Evolutionary conservation across 2,329 filamentous ascomycete species (phyloP).

Genomic region (Pseudogymnoascus sp.): DNA sequence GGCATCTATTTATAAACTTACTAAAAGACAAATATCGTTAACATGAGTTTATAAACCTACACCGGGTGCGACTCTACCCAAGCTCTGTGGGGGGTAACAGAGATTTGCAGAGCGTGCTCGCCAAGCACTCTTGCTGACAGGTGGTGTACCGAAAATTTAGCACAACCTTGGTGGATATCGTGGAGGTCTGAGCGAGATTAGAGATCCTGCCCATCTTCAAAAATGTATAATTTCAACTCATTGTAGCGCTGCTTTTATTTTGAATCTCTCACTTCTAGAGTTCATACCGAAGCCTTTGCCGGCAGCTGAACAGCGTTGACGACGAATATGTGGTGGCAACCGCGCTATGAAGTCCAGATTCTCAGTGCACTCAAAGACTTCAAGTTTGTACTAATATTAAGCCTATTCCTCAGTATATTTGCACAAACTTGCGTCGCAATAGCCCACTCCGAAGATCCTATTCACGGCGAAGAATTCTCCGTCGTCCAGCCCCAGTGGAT

Average conservation of each 20-base stretch:
- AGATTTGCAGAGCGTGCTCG: too few relatives aligned
- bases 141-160: not conserved
- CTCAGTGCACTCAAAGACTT: not conserved
- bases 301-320: not conserved
- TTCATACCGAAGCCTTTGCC: not conserved
- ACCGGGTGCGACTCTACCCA: too few relatives aligned
- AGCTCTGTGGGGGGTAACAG: too few relatives aligned
- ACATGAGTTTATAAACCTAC: too few relatives aligned
- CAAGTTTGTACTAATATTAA: not conserved
- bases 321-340: not conserved
- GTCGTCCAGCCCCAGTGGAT: not conserved
- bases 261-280: not conserved
- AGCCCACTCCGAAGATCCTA: not conserved
- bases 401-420: not conserved
- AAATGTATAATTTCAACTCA: not conserved
- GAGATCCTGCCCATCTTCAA: not conserved
- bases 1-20: too few relatives aligned
- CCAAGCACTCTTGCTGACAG: too few relatives aligned
- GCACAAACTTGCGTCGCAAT: not conserved
- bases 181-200: not conserved
- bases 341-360: not conserved
- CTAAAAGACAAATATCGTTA: too few relatives aligned
- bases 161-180: not conserved
- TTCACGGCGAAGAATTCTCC: not conserved
- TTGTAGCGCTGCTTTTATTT: not conserved